Conservation (phyloP, 352 stramenopile species). For the Plasmopara viticola region DNA sequence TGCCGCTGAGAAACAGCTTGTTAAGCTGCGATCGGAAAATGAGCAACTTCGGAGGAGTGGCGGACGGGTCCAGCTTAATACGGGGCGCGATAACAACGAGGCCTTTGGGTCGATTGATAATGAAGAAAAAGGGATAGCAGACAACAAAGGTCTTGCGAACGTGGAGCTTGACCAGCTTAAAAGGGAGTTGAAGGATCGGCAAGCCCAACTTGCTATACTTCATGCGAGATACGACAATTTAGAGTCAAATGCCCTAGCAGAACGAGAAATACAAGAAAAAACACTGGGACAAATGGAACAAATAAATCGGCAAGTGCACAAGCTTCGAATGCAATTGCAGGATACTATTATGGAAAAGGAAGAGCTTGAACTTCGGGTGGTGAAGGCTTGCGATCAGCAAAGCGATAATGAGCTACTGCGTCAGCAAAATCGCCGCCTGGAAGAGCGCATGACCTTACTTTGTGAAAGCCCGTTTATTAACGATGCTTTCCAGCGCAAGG, state of each 20-base stretch:
- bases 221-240: conserved; percentile 87
- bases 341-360: conserved; percentile 79
- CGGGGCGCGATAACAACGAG: conserved; percentile 32
- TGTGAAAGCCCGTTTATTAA: conserved; percentile 93
- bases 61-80: conserved; percentile 6
- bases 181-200: conserved; percentile 69
- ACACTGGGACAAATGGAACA: conserved; percentile 85
- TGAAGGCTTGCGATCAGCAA: conserved; percentile 68
- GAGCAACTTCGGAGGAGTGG: conserved; percentile 34
- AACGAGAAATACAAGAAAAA: conserved; percentile 87
- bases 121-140: conserved; percentile 12
- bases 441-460: conserved; percentile 86
- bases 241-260: conserved; percentile 70
- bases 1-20: conserved; percentile 59
- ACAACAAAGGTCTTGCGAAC: conserved; percentile 7
- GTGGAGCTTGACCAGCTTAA: conserved; percentile 54
- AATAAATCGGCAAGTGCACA: conserved; percentile 88
- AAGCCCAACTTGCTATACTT: conserved; percentile 78
- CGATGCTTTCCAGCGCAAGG: conserved; percentile 84
- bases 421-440: conserved; percentile 81
- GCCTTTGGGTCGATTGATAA: conserved; percentile 25
- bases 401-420: conserved; percentile 68
- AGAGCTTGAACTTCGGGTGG: conserved; percentile 47
- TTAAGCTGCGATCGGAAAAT: conserved; percentile 69
- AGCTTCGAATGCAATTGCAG: conserved; percentile 79